Conservation (phyloP, 768 basidiomycete genomes). For the Tulasnella sp. region DNA sequence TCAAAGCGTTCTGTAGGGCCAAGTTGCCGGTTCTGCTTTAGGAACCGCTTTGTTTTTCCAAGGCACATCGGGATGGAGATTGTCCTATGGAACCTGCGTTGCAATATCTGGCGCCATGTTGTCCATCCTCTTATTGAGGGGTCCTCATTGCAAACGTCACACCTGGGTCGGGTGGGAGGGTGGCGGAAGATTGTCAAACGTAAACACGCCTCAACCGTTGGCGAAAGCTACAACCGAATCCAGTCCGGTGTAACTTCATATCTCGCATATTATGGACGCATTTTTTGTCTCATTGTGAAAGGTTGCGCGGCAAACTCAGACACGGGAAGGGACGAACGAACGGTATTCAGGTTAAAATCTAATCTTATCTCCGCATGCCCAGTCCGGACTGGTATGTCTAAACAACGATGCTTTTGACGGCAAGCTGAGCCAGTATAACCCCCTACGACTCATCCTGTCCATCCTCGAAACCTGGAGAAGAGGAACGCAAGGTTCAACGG, state of each 20-base stretch:
- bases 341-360: background rate
- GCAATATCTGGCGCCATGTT: slow-evolving; percentile 62
- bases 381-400: background rate
- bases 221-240: background rate
- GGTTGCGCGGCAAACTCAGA: background rate
- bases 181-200: slow-evolving; percentile 39
- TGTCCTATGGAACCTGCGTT: slow-evolving; percentile 62
- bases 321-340: too few relatives aligned
- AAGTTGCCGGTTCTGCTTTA: slow-evolving; percentile 79
- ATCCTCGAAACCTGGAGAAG: background rate
- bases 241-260: background rate
- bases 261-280: too few relatives aligned
- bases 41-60: slow-evolving; percentile 70
- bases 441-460: slow-evolving; percentile 1
- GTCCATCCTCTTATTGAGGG: slow-evolving; percentile 61
- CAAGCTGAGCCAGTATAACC: background rate
- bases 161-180: slow-evolving; percentile 51
- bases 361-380: background rate
- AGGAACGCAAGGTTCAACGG: background rate
- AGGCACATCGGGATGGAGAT: slow-evolving; percentile 66
- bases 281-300: too few relatives aligned
- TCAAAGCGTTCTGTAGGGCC: slow-evolving; percentile 70
- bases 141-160: slow-evolving; percentile 57
- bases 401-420: background rate
- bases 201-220: background rate